Evolutionary conservation across 176 grass and related monocot genomes (phyloP).

Genomic region (Lolium multiflorum): DNA sequence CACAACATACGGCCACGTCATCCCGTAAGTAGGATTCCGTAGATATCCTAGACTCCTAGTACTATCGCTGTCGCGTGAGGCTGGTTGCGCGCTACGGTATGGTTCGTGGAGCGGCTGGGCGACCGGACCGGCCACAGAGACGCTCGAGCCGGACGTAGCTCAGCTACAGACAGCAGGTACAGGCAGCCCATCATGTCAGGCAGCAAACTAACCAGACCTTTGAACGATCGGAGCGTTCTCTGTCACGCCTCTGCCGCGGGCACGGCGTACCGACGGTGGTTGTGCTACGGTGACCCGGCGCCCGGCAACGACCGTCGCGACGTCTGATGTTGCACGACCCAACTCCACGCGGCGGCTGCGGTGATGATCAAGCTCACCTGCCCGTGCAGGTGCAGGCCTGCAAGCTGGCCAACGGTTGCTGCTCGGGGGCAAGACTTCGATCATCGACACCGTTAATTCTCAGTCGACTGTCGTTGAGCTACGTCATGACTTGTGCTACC

Average conservation of each 20-base stretch:
- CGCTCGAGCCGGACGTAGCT: neutral
- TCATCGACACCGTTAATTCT: no score
- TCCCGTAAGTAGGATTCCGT: no score
- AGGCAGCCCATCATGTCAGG: neutral
- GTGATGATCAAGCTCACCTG: no score
- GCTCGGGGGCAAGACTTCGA: no score
- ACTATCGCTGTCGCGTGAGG: conserved; percentile 25
- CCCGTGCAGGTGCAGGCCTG: no score
- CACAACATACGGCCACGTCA: no score
- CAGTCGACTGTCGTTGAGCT: no score
- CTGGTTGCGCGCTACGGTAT: neutral
- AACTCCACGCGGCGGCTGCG: neutral
- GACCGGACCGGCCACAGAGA: neutral
- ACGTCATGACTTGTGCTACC: no score
- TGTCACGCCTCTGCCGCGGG: neutral
- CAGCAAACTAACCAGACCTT: neutral
- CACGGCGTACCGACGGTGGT: neutral
- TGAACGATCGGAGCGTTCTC: neutral
- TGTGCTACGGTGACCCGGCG: neutral
- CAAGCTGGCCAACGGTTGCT: no score
- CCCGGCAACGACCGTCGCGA: neutral
- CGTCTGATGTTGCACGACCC: neutral
- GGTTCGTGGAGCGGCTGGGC: neutral
- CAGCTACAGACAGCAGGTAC: neutral
- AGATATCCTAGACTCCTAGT: no score